phyloP scores from a whole-genome alignment of 1,139 yeast species.

The Lodderomyces metapsilosis region DNA sequence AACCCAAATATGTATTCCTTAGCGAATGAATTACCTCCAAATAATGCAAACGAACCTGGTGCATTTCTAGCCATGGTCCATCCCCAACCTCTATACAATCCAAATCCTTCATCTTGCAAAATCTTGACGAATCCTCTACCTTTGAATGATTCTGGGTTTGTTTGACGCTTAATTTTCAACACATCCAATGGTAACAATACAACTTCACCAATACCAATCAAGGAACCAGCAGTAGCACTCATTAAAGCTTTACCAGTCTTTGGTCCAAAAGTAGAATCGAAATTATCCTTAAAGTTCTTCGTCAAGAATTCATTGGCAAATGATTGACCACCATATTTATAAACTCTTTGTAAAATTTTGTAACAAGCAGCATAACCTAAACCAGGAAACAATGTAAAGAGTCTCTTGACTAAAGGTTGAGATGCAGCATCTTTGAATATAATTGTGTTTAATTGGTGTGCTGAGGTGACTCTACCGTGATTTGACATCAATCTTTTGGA shows the following conservation, averaged over 20 bases:
- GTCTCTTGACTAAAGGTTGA: constrained; percentile 66
- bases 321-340: constrained; percentile 99
- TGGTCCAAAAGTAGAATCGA: constrained; percentile 78
- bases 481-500: constrained; percentile 98
- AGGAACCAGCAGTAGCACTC: constrained; percentile 96
- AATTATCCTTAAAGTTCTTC: constrained; percentile 65
- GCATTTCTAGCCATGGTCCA: constrained; percentile 99
- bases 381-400: constrained; percentile 92
- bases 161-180: constrained; percentile 95
- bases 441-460: constrained; percentile 72
- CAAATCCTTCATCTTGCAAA: constrained; percentile 86
- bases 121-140: constrained; percentile 95
- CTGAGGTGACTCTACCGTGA: constrained; percentile 66
- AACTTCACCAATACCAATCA: constrained; percentile 97
- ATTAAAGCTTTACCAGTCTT: constrained; percentile 95
- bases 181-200: constrained; percentile 94
- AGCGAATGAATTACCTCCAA: constrained; percentile 98
- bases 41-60: constrained; percentile 96
- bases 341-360: constrained; percentile 94
- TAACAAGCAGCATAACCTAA: constrained; percentile 97
- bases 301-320: constrained; percentile 92
- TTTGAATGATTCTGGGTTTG: constrained; percentile 96
- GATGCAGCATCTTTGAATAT: constrained; percentile 82
- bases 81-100: constrained; percentile 97
- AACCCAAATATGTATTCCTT: constrained; percentile 91